Conservation (phyloP, 2,329 filamentous ascomycete genomes). For the Botryotinia convoluta region DNA sequence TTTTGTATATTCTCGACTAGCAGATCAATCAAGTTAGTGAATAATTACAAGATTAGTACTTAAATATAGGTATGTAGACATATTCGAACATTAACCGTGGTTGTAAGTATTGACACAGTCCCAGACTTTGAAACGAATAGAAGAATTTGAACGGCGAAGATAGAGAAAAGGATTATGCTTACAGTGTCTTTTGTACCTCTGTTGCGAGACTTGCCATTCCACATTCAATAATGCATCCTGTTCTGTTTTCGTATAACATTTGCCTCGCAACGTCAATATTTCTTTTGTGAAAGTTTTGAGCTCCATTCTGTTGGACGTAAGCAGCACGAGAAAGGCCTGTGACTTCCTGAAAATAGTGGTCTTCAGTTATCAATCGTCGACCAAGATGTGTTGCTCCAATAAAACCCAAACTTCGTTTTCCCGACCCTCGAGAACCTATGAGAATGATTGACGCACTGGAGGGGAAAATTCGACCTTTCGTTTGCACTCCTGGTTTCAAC, state of each 20-base stretch:
- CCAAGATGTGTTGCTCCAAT: constrained; percentile 71
- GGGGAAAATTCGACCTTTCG: constrained; percentile 32
- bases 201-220: constrained; percentile 54
- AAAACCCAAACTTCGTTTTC: constrained; percentile 73
- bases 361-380: constrained; percentile 66
- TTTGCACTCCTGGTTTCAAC: constrained; percentile 27
- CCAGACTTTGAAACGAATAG: neutral
- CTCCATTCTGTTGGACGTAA: constrained; percentile 63
- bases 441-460: constrained; percentile 67
- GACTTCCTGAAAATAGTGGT: constrained; percentile 63
- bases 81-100: neutral
- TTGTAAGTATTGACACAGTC: neutral
- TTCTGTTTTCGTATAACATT: constrained; percentile 57
- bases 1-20: constrained; percentile 53
- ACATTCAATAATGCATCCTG: constrained; percentile 67
- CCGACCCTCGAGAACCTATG: constrained; percentile 69
- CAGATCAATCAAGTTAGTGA: neutral
- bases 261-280: constrained; percentile 61
- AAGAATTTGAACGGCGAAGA: neutral
- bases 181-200: constrained; percentile 50
- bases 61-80: neutral
- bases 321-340: constrained; percentile 59
- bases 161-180: neutral
- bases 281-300: constrained; percentile 58
- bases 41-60: neutral